Base-by-base conservation (phyloP, 176 grass and related monocot genomes). In the Alopecurus myosuroides region DNA sequence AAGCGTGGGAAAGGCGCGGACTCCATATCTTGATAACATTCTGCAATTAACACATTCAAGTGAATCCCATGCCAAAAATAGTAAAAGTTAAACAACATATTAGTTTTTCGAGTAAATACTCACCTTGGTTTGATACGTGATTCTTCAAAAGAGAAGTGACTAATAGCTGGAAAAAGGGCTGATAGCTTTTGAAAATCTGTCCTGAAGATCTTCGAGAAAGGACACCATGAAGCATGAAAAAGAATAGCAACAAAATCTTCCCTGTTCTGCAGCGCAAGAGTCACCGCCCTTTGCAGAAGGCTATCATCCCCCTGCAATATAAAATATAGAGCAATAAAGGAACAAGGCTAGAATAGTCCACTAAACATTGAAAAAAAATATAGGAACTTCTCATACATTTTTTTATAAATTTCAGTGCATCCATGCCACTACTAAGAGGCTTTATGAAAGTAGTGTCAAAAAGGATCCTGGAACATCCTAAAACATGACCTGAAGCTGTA, bases 181-280 rank as follows among this genome's bases (percentile, higher is more conserved):
- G 91, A 82, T 41, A 98, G 67, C 56, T 81, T 86, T 62, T 88
- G 85, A 70, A 95, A 95, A 86, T 95, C 88, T 41, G 91, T 78
- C 55, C 81, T 85, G 85, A 84, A 98, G 55, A 95, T 86, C 80
- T 90, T 95, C 30, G 93, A 98, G 88, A 98, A 98, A 86, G 95
- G 95, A 78, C 95, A 98, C 95, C 95, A 98, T 7, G 95, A 93
- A 88, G 93, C 95, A 90, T 98, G 95, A 86, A 98, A 95, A 62
- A 93, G 89, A 83, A 98, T 60, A 49, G 95, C 91, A 12, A 95
- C 88, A 86, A 93, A 93, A 11, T 89, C 82, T 15, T 93, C 91
- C 76, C 52, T 78, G 76, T 90, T 98, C 58, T 85, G 88, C 36
- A 90, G 83, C 84, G 95, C 91, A 57, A 93, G 82, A 69, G 90